A percentile compares a stretch with the other conserved stretches of the same genome.
Conservation (phyloP, 2,329 filamentous ascomycete species). For the Fusarium siculi region DNA sequence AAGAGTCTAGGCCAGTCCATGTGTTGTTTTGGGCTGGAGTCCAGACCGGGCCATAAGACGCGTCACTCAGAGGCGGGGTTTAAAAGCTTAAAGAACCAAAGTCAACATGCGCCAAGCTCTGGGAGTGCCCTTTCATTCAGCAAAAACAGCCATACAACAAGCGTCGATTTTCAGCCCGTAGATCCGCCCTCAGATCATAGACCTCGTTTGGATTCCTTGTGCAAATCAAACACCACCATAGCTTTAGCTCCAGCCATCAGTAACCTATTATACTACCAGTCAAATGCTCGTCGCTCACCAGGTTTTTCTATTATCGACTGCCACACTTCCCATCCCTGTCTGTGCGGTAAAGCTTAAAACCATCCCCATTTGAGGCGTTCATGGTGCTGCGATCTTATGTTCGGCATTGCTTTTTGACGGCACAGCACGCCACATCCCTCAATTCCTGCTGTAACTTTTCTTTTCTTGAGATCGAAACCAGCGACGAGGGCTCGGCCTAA, state of each 20-base stretch:
- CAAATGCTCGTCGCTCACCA: neutral
- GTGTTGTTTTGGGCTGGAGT: neutral
- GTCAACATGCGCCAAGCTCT: neutral
- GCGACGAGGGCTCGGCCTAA: too few species aligned
- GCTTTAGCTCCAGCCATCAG: neutral
- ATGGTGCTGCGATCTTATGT: neutral
- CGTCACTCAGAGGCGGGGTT: neutral
- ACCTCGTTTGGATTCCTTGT: too few species aligned
- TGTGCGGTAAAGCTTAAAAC: accelerated
- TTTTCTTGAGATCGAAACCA: too few species aligned
- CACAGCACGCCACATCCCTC: neutral
- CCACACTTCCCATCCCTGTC: neutral
- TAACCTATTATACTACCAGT: neutral
- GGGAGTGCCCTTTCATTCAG: neutral
- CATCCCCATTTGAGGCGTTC: neutral
- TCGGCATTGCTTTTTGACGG: neutral
- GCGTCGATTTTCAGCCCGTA: too few species aligned
- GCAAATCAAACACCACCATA: neutral
- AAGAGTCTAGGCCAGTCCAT: neutral
- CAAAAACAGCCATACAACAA: neutral
- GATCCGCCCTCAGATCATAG: too few species aligned
- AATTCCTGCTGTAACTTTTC: accelerated
- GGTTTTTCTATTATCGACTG: neutral
- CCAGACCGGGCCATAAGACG: neutral
- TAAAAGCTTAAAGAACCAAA: too few species aligned